Conservation (phyloP, 768 basidiomycete genomes). For the Termitomyces eurrhizus region DNA sequence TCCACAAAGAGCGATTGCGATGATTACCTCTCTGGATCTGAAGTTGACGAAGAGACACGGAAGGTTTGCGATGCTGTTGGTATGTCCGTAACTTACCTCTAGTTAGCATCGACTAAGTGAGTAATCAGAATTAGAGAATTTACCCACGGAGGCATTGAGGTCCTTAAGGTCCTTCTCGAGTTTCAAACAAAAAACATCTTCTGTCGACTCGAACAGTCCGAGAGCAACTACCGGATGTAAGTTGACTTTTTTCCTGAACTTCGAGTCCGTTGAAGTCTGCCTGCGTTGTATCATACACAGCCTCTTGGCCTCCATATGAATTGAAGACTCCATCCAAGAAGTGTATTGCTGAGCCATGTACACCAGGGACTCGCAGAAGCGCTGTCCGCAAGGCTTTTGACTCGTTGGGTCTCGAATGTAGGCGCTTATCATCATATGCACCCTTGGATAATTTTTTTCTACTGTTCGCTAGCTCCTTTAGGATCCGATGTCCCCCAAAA, state of each 20-base stretch:
- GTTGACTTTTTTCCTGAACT: not conserved
- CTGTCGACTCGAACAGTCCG: not conserved
- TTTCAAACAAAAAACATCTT: not conserved
- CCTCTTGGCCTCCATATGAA: not conserved
- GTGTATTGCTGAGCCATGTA: not conserved
- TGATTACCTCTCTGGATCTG: not conserved
- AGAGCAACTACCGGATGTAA: not conserved
- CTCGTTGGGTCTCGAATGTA: not conserved
- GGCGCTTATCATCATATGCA: not conserved
- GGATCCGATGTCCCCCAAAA: too few relatives aligned
- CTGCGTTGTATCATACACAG: not conserved
- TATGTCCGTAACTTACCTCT: not conserved
- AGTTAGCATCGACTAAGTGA: not conserved
- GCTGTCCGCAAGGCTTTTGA: not conserved
- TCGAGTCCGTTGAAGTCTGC: not conserved
- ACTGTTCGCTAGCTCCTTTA: not conserved
- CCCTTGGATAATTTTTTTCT: not conserved
- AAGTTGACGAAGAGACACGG: not conserved
- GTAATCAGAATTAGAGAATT: slow-evolving; percentile 3
- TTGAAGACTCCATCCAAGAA: not conserved
- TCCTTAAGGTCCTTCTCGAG: not conserved
- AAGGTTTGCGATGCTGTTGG: slow-evolving; percentile 4
- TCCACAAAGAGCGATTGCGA: slow-evolving; percentile 4
- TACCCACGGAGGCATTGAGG: not conserved
- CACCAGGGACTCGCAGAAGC: not conserved